These are phyloP conservation scores for Adiantum capillusveneris DNA, from an alignment of 75 land plant species.

Conservation along the genomic window DNA sequence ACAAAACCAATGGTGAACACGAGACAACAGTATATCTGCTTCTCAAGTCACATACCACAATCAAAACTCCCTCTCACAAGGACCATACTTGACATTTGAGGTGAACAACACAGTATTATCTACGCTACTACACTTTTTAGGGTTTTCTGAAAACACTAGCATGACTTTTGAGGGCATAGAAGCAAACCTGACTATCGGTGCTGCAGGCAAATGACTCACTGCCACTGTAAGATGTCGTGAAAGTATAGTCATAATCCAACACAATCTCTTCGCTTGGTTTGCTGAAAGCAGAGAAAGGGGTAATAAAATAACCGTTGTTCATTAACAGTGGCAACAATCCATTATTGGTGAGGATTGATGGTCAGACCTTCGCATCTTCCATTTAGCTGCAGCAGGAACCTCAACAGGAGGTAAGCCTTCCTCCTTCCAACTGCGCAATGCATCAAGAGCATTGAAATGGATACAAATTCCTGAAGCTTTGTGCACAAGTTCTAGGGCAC, in stretches of 20 bases:
- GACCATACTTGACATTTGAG: too few species aligned
- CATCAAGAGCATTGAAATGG: conserved; percentile 88
- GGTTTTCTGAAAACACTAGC: too few species aligned
- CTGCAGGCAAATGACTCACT: conserved; percentile 46
- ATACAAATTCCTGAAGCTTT: conserved; percentile 56
- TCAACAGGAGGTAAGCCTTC: conserved; percentile 88
- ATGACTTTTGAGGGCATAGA: too few species aligned
- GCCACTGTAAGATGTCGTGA: conserved; percentile 92
- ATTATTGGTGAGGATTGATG: not conserved
- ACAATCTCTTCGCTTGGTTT: conserved; percentile 75
- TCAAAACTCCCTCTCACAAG: too few species aligned
- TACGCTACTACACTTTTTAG: too few species aligned
- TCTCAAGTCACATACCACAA: too few species aligned
- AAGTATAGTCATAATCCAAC: conserved; percentile 96
- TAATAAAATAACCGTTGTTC: not conserved
- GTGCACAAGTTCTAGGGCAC: conserved; percentile 63
- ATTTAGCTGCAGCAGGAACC: conserved; percentile 95
- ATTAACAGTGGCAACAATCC: not conserved
- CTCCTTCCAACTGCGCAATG: conserved; percentile 76
- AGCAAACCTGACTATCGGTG: not conserved
- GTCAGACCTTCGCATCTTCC: conserved; percentile 80
- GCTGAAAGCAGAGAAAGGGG: conserved; percentile 21
- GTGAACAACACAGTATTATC: too few species aligned
- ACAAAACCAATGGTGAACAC: too few species aligned
- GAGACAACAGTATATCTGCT: too few species aligned